Conservation (phyloP, 371 early-diverging fungal genomes). For the Homolaphlyctis polyrhiza region DNA sequence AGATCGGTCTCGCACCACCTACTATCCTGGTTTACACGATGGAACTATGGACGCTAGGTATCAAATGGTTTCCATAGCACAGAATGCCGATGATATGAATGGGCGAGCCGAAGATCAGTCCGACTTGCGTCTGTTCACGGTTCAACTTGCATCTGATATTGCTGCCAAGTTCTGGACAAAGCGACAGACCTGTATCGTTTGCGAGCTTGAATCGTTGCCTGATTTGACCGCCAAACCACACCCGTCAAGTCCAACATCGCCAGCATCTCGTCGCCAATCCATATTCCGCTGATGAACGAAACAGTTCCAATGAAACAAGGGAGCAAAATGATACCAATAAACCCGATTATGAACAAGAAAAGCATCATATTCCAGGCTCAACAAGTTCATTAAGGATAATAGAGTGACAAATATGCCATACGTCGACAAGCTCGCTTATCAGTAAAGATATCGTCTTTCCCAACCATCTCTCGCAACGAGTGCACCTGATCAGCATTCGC, state of each 20-base stretch:
- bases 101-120: not conserved
- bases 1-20: not conserved
- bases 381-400: slow-evolving; percentile 15
- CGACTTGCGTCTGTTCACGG: not conserved
- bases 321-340: too few relatives aligned
- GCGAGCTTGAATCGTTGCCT: slow-evolving; percentile 2
- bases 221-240: too few relatives aligned
- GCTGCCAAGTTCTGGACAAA: not conserved
- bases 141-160: not conserved
- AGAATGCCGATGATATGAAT: not conserved
- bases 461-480: slow-evolving; percentile 26
- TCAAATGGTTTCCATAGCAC: not conserved
- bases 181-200: not conserved
- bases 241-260: too few relatives aligned
- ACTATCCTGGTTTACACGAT: not conserved
- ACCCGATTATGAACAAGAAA: too few relatives aligned
- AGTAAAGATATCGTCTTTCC: slow-evolving; percentile 34
- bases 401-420: slow-evolving; percentile 40
- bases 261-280: too few relatives aligned
- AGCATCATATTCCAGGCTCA: too few relatives aligned
- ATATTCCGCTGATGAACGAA: too few relatives aligned
- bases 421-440: slow-evolving; percentile 38
- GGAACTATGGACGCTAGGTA: not conserved
- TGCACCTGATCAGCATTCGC: slow-evolving; percentile 25
- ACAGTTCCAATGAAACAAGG: too few relatives aligned